Conservation (phyloP, 108 stramenopile genomes). For the Skeletonema costatum region DNA sequence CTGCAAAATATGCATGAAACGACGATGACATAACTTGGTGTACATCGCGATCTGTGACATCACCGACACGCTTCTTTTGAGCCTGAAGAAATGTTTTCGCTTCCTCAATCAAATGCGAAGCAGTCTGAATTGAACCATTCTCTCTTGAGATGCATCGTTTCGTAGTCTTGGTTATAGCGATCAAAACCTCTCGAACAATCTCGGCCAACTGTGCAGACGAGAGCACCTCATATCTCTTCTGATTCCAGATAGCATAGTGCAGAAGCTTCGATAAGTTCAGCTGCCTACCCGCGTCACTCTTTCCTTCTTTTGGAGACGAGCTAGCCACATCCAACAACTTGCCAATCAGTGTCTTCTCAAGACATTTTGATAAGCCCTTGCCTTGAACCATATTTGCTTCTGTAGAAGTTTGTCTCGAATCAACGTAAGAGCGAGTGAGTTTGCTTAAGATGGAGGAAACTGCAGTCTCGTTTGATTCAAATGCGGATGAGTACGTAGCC, state of each 20-base stretch:
- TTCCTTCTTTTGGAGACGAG: background rate
- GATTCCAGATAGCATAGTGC: slow-evolving; percentile 23
- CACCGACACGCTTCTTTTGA: slow-evolving; percentile 15
- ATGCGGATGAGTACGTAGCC: background rate
- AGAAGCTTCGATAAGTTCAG: slow-evolving; percentile 26
- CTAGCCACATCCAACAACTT: slow-evolving; percentile 12
- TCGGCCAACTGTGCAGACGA: slow-evolving; percentile 5
- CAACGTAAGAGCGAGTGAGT: slow-evolving; percentile 29
- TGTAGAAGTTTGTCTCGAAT: background rate
- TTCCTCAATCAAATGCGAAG: slow-evolving; percentile 17
- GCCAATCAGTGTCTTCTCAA: slow-evolving; percentile 23
- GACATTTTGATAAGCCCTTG: background rate
- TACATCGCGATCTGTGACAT: slow-evolving; percentile 12
- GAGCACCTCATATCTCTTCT: slow-evolving; percentile 4
- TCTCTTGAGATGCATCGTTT: slow-evolving; percentile 7
- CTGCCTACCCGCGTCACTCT: background rate
- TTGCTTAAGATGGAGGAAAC: slow-evolving; percentile 20
- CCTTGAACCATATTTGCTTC: background rate
- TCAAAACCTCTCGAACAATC: slow-evolving; percentile 25
- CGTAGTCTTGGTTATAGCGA: slow-evolving; percentile 20
- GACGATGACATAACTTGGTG: slow-evolving; percentile 26
- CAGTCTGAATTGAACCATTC: background rate
- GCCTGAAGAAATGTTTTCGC: slow-evolving; percentile 14
- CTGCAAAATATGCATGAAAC: slow-evolving; percentile 26
- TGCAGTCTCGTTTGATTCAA: background rate